Evolutionary conservation across 306 rosid genomes (phyloP), one percentile per base, ranked within the genome.

Genomic region (Ammopiptanthus mongolicus): DNA sequence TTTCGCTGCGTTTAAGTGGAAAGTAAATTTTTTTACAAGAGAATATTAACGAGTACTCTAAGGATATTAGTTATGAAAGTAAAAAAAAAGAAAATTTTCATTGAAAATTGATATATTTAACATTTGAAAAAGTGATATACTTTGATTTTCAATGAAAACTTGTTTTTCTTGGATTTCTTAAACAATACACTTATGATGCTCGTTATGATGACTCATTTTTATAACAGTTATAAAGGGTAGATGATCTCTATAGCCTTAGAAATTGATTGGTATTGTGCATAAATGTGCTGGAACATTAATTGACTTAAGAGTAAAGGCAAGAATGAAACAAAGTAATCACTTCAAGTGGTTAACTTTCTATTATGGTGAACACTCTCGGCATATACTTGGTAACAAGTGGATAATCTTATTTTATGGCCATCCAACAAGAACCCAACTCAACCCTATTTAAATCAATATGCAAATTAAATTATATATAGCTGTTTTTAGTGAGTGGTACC

Each of bases 391-490:
- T 36, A 36, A 36, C 41, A 36, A 36, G 8, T 8, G 18, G 7
- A 14, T 46, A 46, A 46, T 46, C 52, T 13, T 13, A 4, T 41
- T 78, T 28, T 21, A 56, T 3, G 39, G 19, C 25, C 66, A 50
- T 74, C 80, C 22, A 33, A 29, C 6, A 13, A 69, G 47, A 64
- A 41, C 31, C 71, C 72, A 60, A 78, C 74, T 25, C 23, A 33
- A 19, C 10, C n/a, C 68, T 23, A 36, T 52, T 69, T 14, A 78
- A 44, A 44, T 12, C 50, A 12, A 44, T 4, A 12, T 44, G 50
- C 50, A 44, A 44, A 3, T 12, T n/a, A n/a, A 0, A 44, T 11
- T 6, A 15, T 34, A 5, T n/a, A n/a, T 11, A 15, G 77, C 55
- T 50, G 61, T 42, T 18, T 71, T 60, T 15, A 23, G 48, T 60